Base-by-base conservation (phyloP, 2,329 filamentous ascomycete species). In the Fusarium sp. region DNA sequence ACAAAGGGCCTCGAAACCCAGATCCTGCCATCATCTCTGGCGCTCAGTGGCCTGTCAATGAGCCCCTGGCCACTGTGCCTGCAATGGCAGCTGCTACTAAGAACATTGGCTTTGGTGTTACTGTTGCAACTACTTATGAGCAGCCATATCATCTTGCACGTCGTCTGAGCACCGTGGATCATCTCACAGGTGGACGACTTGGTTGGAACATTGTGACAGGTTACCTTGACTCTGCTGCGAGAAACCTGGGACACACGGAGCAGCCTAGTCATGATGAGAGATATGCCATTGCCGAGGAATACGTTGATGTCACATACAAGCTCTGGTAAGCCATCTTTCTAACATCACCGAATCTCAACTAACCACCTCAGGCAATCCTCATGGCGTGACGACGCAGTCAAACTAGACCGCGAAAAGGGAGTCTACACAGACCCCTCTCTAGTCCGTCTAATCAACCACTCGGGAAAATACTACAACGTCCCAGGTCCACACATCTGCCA, bases 21-120 rank as follows among this genome's bases (percentile, higher is more conserved):
- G 86, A 88, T 4, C 88, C 91, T 0, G 89, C 90, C 0, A 87
- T 92, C 58, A 79, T 86, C 1, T 89, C 90, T 0, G 92, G 90
- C 1, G 90, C 91, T 0, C 92, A 93, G 80, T 93, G 90, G 87
- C 92, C 92, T 0, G 89, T 93, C n/a, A 93, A 92, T 69, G 91
- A 93, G 78, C 91, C 91, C 0, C 77, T 93, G 2, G 71, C 79
- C 8, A 86, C 91, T 3, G 85, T 93, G 0, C 86, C 91, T 3
- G 90, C 91, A 3, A 92, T 93, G 90, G 91, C 91, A 1, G 91
- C 91, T 1, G 91, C 85, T 0, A 93, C 92, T 0, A 87, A 89
- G 72, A 92, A 85, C 67, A 87, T 94, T n/a, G 89, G 88, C 0
- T 93, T 93, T 69, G 91, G 91, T 1, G 89, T 93, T 2, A 93